These are phyloP conservation scores for Erucastrum elatum DNA, from an alignment of 345 rosid species.

Conservation along the genomic window DNA sequence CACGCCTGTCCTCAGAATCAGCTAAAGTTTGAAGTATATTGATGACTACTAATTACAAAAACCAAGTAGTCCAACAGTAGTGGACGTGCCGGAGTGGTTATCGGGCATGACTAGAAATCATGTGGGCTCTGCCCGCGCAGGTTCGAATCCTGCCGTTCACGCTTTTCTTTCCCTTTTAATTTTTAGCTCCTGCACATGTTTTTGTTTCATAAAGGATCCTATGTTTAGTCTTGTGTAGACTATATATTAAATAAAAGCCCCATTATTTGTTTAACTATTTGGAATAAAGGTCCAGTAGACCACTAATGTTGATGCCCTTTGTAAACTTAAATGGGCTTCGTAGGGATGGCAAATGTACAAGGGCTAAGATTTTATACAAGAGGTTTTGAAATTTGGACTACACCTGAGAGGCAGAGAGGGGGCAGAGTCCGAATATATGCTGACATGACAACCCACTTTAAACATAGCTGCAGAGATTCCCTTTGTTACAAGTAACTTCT, in stretches of 20 bases:
- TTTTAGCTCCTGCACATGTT: too few relatives aligned
- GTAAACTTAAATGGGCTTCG: too few relatives aligned
- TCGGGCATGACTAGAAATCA: constrained; percentile 97
- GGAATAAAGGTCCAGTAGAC: too few relatives aligned
- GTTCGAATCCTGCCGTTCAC: constrained; percentile 75
- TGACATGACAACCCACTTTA: constrained; percentile 25
- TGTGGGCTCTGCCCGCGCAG: constrained; percentile 96
- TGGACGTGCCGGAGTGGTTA: constrained; percentile 53
- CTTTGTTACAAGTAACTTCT: constrained; percentile 39
- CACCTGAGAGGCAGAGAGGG: constrained; percentile 31
- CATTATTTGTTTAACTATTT: too few relatives aligned
- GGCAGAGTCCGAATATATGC: background rate
- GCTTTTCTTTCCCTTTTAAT: background rate
- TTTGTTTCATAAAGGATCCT: background rate
- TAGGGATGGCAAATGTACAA: background rate
- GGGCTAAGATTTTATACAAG: background rate
- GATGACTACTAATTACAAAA: too few relatives aligned
- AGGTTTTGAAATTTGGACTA: constrained; percentile 25
- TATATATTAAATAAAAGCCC: too few relatives aligned
- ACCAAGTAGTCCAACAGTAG: too few relatives aligned
- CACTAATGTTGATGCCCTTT: too few relatives aligned
- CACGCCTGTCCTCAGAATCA: background rate
- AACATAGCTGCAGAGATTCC: constrained; percentile 40
- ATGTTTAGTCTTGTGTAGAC: background rate
- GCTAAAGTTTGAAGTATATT: too few relatives aligned